A percentile compares a stretch with the other conserved stretches of the same genome.
phyloP scores from a whole-genome alignment of 495 filamentous ascomycete genomes.

The Thozetella sp. region DNA sequence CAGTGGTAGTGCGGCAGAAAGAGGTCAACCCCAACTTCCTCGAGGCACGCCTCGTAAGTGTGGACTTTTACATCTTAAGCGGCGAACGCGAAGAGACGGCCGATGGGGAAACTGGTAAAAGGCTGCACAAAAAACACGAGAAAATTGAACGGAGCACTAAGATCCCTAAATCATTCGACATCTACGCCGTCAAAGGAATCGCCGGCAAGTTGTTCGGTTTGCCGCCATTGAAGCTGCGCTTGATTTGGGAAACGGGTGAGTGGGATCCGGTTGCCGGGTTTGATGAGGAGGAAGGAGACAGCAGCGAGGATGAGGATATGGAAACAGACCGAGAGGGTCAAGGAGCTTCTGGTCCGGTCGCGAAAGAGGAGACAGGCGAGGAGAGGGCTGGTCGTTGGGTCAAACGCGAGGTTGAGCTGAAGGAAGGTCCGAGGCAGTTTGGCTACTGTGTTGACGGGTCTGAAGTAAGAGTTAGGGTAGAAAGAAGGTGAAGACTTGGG shows the following conservation, averaged over 20 bases:
- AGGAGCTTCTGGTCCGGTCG: slow-evolving; percentile 5
- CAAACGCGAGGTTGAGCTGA: slow-evolving; percentile 77
- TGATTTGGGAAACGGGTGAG: slow-evolving; percentile 84
- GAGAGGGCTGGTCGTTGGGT: slow-evolving; percentile 55
- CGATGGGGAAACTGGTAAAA: slow-evolving; percentile 5
- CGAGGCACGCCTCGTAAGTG: slow-evolving; percentile 69
- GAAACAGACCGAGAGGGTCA: slow-evolving; percentile 19
- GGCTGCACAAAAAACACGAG: neutral
- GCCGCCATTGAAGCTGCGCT: slow-evolving; percentile 58
- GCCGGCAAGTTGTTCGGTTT: slow-evolving; percentile 71
- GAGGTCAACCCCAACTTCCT: slow-evolving; percentile 67
- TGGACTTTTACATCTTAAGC: slow-evolving; percentile 55
- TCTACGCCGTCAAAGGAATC: slow-evolving; percentile 80
- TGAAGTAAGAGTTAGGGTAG: slow-evolving; percentile 71
- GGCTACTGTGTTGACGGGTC: slow-evolving; percentile 78
- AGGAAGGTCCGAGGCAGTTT: slow-evolving; percentile 77
- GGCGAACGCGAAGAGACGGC: slow-evolving; percentile 9
- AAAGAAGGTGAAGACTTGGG: slow-evolving; percentile 33
- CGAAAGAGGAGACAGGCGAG: slow-evolving; percentile 8
- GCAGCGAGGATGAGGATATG: slow-evolving; percentile 54
- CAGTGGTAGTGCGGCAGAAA: slow-evolving; percentile 51
- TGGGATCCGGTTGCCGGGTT: slow-evolving; percentile 74
- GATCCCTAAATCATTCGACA: slow-evolving; percentile 75
- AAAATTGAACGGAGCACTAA: slow-evolving; percentile 34
- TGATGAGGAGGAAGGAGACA: slow-evolving; percentile 58